Conservation (phyloP, 2,329 filamentous ascomycete genomes). For the Fusarium clavum region DNA sequence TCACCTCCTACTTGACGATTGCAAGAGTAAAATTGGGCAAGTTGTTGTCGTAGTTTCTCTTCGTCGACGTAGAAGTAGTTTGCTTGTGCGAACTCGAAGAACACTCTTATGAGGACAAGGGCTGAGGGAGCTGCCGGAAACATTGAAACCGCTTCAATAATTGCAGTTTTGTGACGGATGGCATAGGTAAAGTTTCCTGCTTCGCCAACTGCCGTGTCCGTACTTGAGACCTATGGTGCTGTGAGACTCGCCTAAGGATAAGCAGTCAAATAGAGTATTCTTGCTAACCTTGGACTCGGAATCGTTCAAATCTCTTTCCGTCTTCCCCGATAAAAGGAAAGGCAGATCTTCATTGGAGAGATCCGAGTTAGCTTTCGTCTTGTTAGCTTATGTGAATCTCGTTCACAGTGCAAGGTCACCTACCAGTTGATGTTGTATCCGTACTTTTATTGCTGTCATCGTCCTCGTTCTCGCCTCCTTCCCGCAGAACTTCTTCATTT, state of each 20-base stretch:
- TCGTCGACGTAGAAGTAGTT: conserved; percentile 45
- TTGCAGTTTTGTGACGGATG: conserved; percentile 2
- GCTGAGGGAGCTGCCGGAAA: conserved; percentile 33
- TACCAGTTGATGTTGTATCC: conserved; percentile 5
- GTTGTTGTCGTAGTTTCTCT: conserved; percentile 21
- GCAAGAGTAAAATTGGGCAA: conserved; percentile 33
- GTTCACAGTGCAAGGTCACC: not conserved
- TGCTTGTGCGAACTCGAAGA: conserved; percentile 41
- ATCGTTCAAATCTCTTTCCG: conserved; percentile 26
- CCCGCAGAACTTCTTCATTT: not conserved
- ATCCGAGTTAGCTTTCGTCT: conserved; percentile 6
- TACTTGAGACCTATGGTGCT: conserved; percentile 12
- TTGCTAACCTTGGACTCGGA: conserved; percentile 15
- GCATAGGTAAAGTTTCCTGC: not conserved
- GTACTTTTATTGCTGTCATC: not conserved
- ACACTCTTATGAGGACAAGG: conserved; percentile 30
- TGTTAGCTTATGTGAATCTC: not conserved
- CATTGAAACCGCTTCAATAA: conserved; percentile 30
- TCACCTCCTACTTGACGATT: not conserved
- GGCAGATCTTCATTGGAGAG: conserved; percentile 30
- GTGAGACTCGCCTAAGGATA: not conserved
- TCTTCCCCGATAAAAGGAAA: conserved; percentile 18
- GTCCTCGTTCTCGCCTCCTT: not conserved
- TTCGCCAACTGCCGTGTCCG: not conserved
- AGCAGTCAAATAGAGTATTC: not conserved